Conservation (phyloP, 23 red algal species). For the Cyanidium caldarium region DNA sequence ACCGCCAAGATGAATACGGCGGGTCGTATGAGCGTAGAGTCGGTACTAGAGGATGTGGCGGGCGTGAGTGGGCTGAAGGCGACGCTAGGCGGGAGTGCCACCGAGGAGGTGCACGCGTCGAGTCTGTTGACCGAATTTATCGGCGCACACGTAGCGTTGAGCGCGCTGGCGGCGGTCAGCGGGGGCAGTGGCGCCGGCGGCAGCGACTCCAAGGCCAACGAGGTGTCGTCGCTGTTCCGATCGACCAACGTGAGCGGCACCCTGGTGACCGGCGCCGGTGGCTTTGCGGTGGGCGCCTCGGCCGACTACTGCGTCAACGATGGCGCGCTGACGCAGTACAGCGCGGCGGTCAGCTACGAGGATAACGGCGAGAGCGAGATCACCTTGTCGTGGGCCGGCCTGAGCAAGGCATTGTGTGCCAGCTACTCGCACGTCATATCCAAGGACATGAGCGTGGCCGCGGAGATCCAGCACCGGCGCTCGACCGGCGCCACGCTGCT, state of each 20-base stretch:
- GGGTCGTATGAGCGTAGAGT: conserved; percentile 19
- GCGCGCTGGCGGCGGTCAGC: conserved; percentile 4
- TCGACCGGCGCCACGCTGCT: conserved; percentile 16
- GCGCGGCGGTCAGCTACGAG: conserved; percentile 26
- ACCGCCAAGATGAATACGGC: conserved; percentile 36
- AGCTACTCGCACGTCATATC: conserved; percentile 72
- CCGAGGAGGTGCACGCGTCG: neutral
- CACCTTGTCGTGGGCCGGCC: conserved; percentile 10
- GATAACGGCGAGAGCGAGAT: conserved; percentile 64
- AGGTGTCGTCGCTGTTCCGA: neutral
- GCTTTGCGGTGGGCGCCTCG: conserved; percentile 31
- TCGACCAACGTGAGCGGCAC: conserved; percentile 13
- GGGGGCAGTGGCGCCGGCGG: neutral
- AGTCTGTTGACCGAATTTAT: conserved; percentile 21
- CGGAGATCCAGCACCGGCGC: conserved; percentile 28
- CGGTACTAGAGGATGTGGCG: conserved; percentile 26
- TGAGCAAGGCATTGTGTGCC: conserved; percentile 9
- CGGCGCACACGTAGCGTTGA: conserved; percentile 17
- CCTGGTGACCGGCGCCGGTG: conserved; percentile 16
- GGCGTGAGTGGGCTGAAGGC: conserved; percentile 8
- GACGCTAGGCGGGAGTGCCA: neutral
- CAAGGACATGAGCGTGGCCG: conserved; percentile 39
- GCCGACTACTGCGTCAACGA: conserved; percentile 13
- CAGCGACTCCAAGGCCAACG: no score
- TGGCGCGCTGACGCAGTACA: conserved; percentile 9